Conservation (phyloP, 2,329 filamentous ascomycete genomes). For the Colletotrichum gloeosporioides region DNA sequence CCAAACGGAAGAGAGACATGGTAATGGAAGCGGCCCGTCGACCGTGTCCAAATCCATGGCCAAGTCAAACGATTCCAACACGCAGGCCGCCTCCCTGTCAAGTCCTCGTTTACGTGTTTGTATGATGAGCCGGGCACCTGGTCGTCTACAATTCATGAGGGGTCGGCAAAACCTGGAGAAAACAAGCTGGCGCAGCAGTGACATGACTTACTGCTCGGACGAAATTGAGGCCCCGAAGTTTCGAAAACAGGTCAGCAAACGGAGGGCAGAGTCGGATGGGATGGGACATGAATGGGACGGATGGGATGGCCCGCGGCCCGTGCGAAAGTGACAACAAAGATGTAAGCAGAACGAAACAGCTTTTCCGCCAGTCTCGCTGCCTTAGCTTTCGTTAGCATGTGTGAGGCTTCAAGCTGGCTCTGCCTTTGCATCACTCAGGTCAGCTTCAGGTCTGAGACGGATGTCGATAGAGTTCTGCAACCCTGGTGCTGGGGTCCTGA, state of each 20-base stretch:
- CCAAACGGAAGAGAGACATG: neutral
- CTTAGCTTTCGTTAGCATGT: neutral
- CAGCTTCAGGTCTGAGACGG: neutral
- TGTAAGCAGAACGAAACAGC: neutral
- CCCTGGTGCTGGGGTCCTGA: neutral
- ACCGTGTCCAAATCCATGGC: neutral
- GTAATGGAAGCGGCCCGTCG: neutral
- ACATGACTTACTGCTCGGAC: slow-evolving; percentile 4
- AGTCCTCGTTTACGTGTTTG: neutral
- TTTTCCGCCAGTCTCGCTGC: neutral
- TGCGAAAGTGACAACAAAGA: slow-evolving; percentile 16
- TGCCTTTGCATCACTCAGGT: neutral
- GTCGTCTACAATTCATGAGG: neutral
- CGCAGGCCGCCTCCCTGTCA: neutral
- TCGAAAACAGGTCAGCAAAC: slow-evolving; percentile 9
- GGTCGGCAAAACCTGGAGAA: neutral
- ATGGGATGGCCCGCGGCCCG: slow-evolving; percentile 16
- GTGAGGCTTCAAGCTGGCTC: neutral
- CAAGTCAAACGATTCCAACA: neutral
- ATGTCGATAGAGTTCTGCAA: neutral
- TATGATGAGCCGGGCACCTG: neutral
- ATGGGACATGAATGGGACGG: neutral
- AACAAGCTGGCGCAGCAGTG: neutral
- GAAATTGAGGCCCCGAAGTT: slow-evolving; percentile 3
- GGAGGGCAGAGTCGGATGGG: neutral